phyloP scores from a whole-genome alignment of 148 eudicot genomes.

The Rhododendron vialii region DNA sequence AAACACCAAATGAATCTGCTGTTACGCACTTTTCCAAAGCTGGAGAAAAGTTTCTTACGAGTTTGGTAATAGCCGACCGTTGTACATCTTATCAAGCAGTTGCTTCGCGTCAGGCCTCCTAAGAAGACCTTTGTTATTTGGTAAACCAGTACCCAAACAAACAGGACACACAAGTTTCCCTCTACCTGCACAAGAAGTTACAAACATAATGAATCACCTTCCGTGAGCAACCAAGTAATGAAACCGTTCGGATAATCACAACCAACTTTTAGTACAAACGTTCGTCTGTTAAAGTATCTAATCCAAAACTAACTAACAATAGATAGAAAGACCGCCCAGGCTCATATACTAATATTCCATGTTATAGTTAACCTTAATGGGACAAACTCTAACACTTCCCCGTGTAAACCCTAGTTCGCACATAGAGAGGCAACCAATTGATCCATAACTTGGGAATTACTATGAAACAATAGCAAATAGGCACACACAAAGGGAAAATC shows the following conservation, averaged over 20 bases:
- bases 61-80: constrained; percentile 75
- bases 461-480: neutral
- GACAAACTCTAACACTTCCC: neutral
- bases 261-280: neutral
- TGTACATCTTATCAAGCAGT: constrained; percentile 95
- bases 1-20: neutral
- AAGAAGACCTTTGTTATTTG: constrained; percentile 95
- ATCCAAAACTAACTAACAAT: neutral
- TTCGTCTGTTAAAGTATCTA: neutral
- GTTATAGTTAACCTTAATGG: neutral
- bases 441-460: neutral
- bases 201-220: neutral
- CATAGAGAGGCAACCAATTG: neutral
- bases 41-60: constrained; percentile 51
- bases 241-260: neutral
- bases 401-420: neutral
- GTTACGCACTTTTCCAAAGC: neutral
- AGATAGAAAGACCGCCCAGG: neutral
- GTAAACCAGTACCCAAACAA: constrained; percentile 92
- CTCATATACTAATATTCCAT: neutral
- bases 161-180: constrained; percentile 98
- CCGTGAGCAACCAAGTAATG: neutral
- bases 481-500: neutral
- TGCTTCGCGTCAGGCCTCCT: constrained; percentile 80
- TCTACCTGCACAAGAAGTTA: constrained; percentile 51